These are phyloP conservation scores for Davidsoniella virescens DNA, from an alignment of 2,329 filamentous ascomycete genomes.

Conservation along the genomic window DNA sequence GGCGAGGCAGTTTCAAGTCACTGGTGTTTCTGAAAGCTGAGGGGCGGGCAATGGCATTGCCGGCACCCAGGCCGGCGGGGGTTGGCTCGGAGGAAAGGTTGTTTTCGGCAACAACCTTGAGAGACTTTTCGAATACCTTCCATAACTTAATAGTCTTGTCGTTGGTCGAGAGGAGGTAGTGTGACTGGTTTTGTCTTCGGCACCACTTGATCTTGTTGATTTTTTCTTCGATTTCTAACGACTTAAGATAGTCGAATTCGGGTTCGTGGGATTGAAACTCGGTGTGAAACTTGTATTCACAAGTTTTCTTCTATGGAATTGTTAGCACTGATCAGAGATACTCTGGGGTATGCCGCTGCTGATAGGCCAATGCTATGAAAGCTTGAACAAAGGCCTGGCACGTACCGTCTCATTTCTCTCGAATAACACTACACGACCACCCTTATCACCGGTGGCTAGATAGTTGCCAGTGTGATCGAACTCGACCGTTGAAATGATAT, in stretches of 20 bases:
- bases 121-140: constrained; percentile 99
- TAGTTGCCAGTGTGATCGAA: constrained; percentile 86
- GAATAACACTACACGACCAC: constrained; percentile 69
- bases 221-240: constrained; percentile 98
- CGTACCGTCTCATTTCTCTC: constrained; percentile 90
- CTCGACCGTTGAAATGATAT: constrained; percentile 83
- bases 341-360: not conserved
- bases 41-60: constrained; percentile 52
- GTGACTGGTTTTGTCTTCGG: constrained; percentile 89
- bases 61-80: constrained; percentile 56
- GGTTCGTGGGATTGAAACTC: constrained; percentile 99
- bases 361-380: too few relatives aligned
- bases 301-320: constrained; percentile 78
- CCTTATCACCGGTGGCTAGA: constrained; percentile 78
- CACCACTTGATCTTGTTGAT: constrained; percentile 99
- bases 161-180: constrained; percentile 95
- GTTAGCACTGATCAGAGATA: too few relatives aligned
- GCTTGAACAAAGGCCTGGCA: constrained; percentile 15
- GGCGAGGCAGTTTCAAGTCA: constrained; percentile 80
- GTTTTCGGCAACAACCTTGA: constrained; percentile 98
- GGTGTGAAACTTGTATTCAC: constrained; percentile 99
- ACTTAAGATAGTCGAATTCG: constrained; percentile 98
- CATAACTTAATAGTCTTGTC: constrained; percentile 99
- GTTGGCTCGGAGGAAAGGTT: constrained; percentile 92
- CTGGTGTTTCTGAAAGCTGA: constrained; percentile 60